A percentile compares a stretch with the other conserved stretches of the same genome.
These are phyloP conservation scores for Hypoxylon sp. DNA, from an alignment of 2,329 filamentous ascomycete genomes.

Conservation along the genomic window DNA sequence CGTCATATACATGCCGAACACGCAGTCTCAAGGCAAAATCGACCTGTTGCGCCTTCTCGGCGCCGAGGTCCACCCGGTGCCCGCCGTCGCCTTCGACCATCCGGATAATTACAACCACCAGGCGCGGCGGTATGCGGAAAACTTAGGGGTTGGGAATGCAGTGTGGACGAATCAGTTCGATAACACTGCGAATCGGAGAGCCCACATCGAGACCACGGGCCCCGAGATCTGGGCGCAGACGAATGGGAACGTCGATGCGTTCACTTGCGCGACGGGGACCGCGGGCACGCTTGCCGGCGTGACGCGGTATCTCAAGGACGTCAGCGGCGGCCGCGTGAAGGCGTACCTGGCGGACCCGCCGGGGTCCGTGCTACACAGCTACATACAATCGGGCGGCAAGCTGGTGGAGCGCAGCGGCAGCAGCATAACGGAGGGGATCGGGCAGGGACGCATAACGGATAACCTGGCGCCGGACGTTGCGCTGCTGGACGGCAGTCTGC, in stretches of 20 bases:
- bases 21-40: constrained; percentile 97
- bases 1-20: constrained; percentile 99
- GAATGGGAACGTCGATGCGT: constrained; percentile 86
- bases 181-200: constrained; percentile 92
- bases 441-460: constrained; percentile 95
- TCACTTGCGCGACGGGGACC: constrained; percentile 95
- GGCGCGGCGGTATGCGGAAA: constrained; percentile 89
- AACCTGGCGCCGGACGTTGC: constrained; percentile 90
- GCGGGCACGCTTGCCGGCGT: constrained; percentile 91
- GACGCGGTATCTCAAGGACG: constrained; percentile 90
- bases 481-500: constrained; percentile 85
- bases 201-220: constrained; percentile 96
- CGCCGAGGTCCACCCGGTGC: constrained; percentile 95
- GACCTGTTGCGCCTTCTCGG: constrained; percentile 91
- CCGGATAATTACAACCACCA: constrained; percentile 99
- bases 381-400: constrained; percentile 87
- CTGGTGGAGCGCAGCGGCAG: constrained; percentile 85
- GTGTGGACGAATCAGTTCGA: constrained; percentile 99
- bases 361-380: constrained; percentile 92
- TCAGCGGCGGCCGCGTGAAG: constrained; percentile 83
- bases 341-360: constrained; percentile 94
- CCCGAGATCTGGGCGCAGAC: constrained; percentile 99
- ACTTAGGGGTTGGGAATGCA: constrained; percentile 69
- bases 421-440: constrained; percentile 97
- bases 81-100: constrained; percentile 95